Evolutionary conservation across 1,139 yeast genomes (phyloP).

Genomic region (Geotrichum bryndzae): DNA sequence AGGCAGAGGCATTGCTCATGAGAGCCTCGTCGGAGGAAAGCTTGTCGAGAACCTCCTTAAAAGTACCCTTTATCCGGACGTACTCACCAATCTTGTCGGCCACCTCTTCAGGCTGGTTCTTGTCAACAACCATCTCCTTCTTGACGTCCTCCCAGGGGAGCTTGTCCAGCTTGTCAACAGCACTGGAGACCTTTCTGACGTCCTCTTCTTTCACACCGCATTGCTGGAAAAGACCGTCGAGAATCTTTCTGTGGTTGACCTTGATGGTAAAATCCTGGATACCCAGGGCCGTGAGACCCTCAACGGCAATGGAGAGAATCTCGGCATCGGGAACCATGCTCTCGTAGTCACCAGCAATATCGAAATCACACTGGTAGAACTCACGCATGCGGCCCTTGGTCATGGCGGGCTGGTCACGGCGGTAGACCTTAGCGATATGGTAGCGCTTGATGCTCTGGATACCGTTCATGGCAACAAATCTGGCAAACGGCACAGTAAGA

Average conservation of each 20-base stretch:
- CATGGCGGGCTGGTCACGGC: slow-evolving; percentile 99
- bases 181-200: slow-evolving; percentile 86
- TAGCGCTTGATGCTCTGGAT: slow-evolving; percentile 83
- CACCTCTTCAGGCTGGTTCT: slow-evolving; percentile 81
- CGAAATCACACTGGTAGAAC: slow-evolving; percentile 97
- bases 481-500: slow-evolving; percentile 94
- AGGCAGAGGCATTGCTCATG: slow-evolving; percentile 61
- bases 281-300: slow-evolving; percentile 78
- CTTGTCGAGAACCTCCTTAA: slow-evolving; percentile 57
- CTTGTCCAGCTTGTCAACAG: slow-evolving; percentile 94
- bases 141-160: slow-evolving; percentile 91
- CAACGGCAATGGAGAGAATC: slow-evolving; percentile 69
- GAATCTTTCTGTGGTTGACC: slow-evolving; percentile 87
- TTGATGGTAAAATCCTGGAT: slow-evolving; percentile 84
- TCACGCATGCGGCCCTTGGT: slow-evolving; percentile 99
- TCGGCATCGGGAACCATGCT: slow-evolving; percentile 96
- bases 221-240: slow-evolving; percentile 91
- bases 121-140: slow-evolving; percentile 86
- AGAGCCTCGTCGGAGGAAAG: slow-evolving; percentile 55
- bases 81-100: slow-evolving; percentile 91
- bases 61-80: slow-evolving; percentile 75
- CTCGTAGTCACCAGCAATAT: slow-evolving; percentile 88
- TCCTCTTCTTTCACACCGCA: slow-evolving; percentile 94
- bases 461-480: slow-evolving; percentile 93
- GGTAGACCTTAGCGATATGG: slow-evolving; percentile 95